phyloP scores from a whole-genome alignment of 2,329 filamentous ascomycete genomes.

The Cladosporium halotolerans region DNA sequence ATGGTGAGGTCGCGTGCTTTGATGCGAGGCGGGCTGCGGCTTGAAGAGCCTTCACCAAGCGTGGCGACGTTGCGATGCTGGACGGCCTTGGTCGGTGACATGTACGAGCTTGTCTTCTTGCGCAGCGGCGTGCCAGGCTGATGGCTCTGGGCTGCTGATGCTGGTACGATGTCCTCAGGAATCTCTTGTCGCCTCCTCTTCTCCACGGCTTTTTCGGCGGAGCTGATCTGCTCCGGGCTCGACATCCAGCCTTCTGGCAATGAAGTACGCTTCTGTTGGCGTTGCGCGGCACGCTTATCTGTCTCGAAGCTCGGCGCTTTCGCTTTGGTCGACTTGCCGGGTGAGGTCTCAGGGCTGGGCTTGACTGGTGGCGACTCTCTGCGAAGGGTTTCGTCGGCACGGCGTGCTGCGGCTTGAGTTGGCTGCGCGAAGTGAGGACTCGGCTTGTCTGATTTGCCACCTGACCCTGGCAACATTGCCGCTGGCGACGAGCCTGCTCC shows the following conservation, averaged over 20 bases:
- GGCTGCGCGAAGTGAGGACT: constrained; percentile 27
- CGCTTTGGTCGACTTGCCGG: constrained; percentile 18
- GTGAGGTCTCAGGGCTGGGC: constrained; percentile 11
- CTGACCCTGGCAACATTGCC: neutral
- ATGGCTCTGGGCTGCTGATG: neutral
- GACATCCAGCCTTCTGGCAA: constrained; percentile 25
- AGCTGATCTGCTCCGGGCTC: constrained; percentile 23
- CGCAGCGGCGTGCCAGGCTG: constrained; percentile 6
- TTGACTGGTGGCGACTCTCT: constrained; percentile 16
- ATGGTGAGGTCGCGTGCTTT: neutral
- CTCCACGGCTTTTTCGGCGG: constrained; percentile 2
- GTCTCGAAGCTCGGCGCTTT: constrained; percentile 15
- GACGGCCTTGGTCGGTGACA: constrained; percentile 26
- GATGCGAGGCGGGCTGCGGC: neutral
- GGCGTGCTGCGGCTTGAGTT: constrained; percentile 22
- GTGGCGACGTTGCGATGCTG: constrained; percentile 3
- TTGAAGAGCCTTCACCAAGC: neutral
- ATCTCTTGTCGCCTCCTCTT: neutral
- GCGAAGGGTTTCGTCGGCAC: constrained; percentile 20
- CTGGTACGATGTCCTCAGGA: neutral
- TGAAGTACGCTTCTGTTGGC: constrained; percentile 21
- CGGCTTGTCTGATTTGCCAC: neutral
- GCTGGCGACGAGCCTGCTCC: neutral
- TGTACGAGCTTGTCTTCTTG: constrained; percentile 28
- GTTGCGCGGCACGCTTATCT: constrained; percentile 16